Evolutionary conservation across 2,329 filamentous ascomycete genomes (phyloP), one percentile per base, ranked within the genome.

Genomic region (Pseudopithomyces chartarum): DNA sequence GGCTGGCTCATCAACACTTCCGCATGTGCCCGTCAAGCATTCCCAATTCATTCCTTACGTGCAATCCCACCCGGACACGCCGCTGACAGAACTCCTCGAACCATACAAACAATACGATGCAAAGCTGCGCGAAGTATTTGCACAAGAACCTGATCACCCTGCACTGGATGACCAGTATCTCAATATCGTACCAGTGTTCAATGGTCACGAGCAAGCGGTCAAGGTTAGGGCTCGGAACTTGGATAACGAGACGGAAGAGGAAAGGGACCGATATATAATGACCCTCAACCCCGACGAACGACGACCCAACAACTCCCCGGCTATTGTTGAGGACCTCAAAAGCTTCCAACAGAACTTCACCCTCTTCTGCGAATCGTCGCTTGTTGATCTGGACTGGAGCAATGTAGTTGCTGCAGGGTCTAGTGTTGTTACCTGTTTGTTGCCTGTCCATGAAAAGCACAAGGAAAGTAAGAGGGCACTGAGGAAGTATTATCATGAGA

Each of bases 361-460:
- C 56, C 73, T 96, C 56, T 96, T 96, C 70, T 92, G 89, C 1
- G 92, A 96, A 75, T 89, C 86, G 1, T 88, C 90, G 0, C 79
- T 96, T 26, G 81, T 82, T 29, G 91, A 94, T 47, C 73, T 96
- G 63, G 86, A 94, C 70, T 96, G 91, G 91, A 86, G 77, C 68
- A 95, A 95, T 70, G 86, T 96, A 15, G 87, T 95, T 15, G 92
- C 86, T 29, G 90, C 91, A 39, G 92, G 92, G 11, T 93, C 89
- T 47, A 88, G 90, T 1, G 91, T 94, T 1, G 86, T 91, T 51
- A 96, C 92, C 52, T 88, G 88, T 47, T 81, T 96, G 33, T 76
- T 96, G 13, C 89, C 91, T 5, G 76, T 73, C 32, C 80, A 70
- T 80, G 88, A 70, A 80, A 88, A 76, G 56, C 68, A 78, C 55